Evolutionary conservation across 2,329 filamentous ascomycete species (phyloP), one percentile per base, ranked within the genome.

Genomic region (Aureobasidium subglaciale): DNA sequence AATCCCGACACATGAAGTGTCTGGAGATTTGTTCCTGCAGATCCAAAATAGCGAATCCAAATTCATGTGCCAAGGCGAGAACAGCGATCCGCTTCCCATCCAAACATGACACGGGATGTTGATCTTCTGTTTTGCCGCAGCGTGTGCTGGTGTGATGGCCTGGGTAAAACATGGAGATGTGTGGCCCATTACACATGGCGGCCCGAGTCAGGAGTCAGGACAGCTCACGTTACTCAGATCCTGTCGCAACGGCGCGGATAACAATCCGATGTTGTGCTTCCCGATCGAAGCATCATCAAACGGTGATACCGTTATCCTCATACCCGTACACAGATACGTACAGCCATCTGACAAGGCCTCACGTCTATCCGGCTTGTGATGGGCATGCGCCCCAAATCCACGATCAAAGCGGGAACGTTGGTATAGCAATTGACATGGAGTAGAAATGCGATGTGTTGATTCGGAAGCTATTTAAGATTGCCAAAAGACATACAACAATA

Each of bases 21-120:
- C 34, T 52, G 50, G 38, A 54, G 50, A 54, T 41, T 35, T 35
- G 37, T 35, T 10, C 50, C 38, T 54, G 50, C 29, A 24, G 50
- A 54, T 43, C 38, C 18, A 24, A 20, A 29, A 50, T 27, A 22
- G 24, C 4, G 22, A 29, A 50, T 29, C 7, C 48, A 40, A 7
- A 50, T 52, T 3, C 35, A 32, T 18, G 8, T 22, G 35, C 35
- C 48, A 52, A 38, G 46, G 24, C n/a, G 6, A 20, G n/a, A 16
- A 30, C 16, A 30, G 34, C 16, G 34, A 25, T 29, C 24, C 34
- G 10, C 32, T 16, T 38, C 46, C 22, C 46, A 50, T 34, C 22
- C 35, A 52, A 52, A 52, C 48, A 22, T 40, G 48, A 32, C 48
- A 41, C 25, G 22, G 29, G 24, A 38, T 22, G 5, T 40, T 38